phyloP scores from a whole-genome alignment of 2,329 filamentous ascomycete species.

The Fusarium multiceps region DNA sequence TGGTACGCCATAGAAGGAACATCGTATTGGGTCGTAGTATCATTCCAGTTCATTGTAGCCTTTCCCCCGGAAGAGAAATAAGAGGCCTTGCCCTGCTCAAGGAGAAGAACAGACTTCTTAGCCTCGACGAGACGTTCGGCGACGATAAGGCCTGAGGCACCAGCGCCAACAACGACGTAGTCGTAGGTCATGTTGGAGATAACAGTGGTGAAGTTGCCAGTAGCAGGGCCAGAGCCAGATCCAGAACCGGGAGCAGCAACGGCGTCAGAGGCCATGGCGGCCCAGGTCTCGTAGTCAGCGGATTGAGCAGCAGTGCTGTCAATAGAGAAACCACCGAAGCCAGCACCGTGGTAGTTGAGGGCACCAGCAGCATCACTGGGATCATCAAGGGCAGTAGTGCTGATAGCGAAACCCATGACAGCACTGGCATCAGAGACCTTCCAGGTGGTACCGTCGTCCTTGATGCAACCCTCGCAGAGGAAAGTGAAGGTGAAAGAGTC shows the following conservation, averaged over 20 bases:
- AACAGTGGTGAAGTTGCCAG: slow-evolving; percentile 48
- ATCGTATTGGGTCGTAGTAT: slow-evolving; percentile 75
- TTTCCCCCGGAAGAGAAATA: slow-evolving; percentile 65
- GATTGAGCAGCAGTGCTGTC: slow-evolving; percentile 53
- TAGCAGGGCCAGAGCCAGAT: slow-evolving; percentile 36
- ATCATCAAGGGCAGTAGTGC: slow-evolving; percentile 56
- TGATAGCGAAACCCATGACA: slow-evolving; percentile 68
- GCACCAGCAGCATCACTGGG: slow-evolving; percentile 48
- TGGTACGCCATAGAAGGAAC: slow-evolving; percentile 78
- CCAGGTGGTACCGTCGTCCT: slow-evolving; percentile 58
- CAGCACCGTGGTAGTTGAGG: slow-evolving; percentile 55
- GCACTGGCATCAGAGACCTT: slow-evolving; percentile 58
- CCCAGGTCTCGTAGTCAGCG: slow-evolving; percentile 56
- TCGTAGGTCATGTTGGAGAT: slow-evolving; percentile 59
- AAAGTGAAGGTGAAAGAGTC: slow-evolving; percentile 73
- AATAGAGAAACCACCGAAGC: slow-evolving; percentile 59
- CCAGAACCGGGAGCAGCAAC: slow-evolving; percentile 45
- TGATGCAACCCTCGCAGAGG: slow-evolving; percentile 68
- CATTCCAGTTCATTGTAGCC: slow-evolving; percentile 72
- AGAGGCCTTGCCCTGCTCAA: slow-evolving; percentile 65
- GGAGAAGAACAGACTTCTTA: slow-evolving; percentile 72
- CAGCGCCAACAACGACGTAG: slow-evolving; percentile 73
- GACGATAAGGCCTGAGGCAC: slow-evolving; percentile 69
- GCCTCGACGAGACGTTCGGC: slow-evolving; percentile 69
- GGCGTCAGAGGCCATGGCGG: slow-evolving; percentile 57